A percentile compares a stretch with the other conserved stretches of the same genome.
phyloP scores from a whole-genome alignment of 2,329 filamentous ascomycete species.

The Cordyceps tenuipes region DNA sequence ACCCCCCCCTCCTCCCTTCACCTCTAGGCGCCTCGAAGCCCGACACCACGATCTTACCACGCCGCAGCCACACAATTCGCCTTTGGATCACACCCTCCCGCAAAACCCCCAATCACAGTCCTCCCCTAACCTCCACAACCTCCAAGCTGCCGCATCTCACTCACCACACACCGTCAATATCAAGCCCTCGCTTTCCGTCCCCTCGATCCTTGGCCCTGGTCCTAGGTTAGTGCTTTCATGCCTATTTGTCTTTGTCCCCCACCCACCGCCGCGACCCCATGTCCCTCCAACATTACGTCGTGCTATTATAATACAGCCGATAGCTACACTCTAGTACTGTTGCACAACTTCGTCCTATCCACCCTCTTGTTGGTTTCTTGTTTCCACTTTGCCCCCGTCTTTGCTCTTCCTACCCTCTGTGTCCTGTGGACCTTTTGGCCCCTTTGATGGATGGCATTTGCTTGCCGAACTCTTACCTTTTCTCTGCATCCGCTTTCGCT shows the following conservation, averaged over 20 bases:
- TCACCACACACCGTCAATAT: not conserved
- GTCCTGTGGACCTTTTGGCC: not conserved
- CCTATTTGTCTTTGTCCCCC: not conserved
- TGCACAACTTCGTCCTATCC: not conserved
- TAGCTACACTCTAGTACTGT: not conserved
- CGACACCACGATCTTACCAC: not conserved
- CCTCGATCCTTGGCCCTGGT: conserved; percentile 1
- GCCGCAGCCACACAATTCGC: not conserved
- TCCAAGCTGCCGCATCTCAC: not conserved
- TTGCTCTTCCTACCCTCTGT: not conserved
- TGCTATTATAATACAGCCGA: not conserved
- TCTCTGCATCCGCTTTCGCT: not conserved
- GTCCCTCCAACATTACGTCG: not conserved
- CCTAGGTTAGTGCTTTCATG: conserved; percentile 2
- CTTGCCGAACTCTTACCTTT: not conserved
- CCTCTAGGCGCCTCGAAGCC: not conserved
- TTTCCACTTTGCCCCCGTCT: not conserved
- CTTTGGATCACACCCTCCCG: not conserved
- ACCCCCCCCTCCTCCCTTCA: not conserved
- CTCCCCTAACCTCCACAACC: not conserved
- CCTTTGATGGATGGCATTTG: too few relatives aligned
- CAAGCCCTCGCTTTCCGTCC: not conserved
- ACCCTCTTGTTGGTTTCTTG: not conserved
- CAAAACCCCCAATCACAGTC: not conserved
- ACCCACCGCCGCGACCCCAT: not conserved